Percentiles rank a stretch among this genome's conserved stretches.
phyloP scores from a whole-genome alignment of 352 stramenopile genomes.

The Phytopythium montanum region DNA sequence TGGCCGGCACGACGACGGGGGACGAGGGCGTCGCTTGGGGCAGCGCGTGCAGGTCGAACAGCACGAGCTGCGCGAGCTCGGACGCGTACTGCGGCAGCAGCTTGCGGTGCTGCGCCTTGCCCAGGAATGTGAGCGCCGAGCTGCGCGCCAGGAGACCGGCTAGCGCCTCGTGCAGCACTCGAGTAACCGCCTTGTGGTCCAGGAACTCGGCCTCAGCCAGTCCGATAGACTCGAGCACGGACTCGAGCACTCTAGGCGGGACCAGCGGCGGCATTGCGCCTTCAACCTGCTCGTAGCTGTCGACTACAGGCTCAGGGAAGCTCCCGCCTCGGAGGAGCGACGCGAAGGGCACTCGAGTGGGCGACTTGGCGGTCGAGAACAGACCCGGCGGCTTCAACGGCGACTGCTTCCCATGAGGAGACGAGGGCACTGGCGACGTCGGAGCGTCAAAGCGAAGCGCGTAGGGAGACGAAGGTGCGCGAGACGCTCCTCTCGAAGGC shows the following conservation, averaged over 20 bases:
- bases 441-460: not conserved
- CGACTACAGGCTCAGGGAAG: not conserved
- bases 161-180: conserved; percentile 48
- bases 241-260: conserved; percentile 34
- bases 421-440: not conserved
- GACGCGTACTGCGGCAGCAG: conserved; percentile 45
- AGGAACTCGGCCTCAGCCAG: conserved; percentile 41
- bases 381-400: not conserved
- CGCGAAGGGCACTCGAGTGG: conserved; percentile 5
- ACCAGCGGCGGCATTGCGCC: not conserved
- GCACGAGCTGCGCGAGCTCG: conserved; percentile 35
- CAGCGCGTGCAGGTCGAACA: conserved; percentile 46
- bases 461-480: not conserved
- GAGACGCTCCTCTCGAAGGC: conserved; percentile 6
- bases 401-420: not conserved
- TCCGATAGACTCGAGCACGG: conserved; percentile 29
- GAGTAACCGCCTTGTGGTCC: conserved; percentile 35
- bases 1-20: conserved; percentile 28
- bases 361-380: conserved; percentile 5
- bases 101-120: conserved; percentile 54
- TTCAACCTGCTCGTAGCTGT: not conserved
- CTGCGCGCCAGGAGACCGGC: conserved; percentile 55
- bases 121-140: conserved; percentile 45
- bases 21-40: conserved; percentile 25
- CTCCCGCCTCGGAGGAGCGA: not conserved